Conservation (phyloP, 495 filamentous ascomycete species). For the Podospora pseudocomata region DNA sequence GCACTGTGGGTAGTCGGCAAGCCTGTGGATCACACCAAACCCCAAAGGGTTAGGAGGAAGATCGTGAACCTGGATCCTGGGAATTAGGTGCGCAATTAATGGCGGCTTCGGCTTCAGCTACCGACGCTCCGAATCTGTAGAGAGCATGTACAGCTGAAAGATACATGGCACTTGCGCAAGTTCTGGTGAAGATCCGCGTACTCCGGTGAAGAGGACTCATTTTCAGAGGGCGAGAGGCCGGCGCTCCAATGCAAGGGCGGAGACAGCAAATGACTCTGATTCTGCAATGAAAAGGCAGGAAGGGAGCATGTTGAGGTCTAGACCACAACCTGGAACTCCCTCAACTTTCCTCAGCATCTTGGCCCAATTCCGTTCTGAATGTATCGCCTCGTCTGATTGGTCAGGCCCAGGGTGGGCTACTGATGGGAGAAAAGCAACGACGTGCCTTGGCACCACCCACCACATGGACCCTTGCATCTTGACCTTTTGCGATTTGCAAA, state of each 20-base stretch:
- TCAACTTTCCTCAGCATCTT: background rate
- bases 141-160: conserved; percentile 7
- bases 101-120: conserved; percentile 4
- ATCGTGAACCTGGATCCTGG: background rate
- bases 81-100: conserved; percentile 14
- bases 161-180: background rate
- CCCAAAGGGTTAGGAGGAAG: background rate
- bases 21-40: conserved; percentile 6
- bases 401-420: background rate
- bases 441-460: background rate
- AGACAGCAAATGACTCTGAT: background rate
- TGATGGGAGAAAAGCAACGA: background rate
- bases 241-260: background rate
- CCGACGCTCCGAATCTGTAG: conserved; percentile 3
- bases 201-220: background rate
- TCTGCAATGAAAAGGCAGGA: background rate
- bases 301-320: background rate
- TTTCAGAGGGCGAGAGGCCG: background rate
- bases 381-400: background rate
- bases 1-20: background rate
- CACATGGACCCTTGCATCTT: background rate
- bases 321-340: background rate
- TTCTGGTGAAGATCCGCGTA: background rate
- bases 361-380: background rate
- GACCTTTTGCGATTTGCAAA: background rate